These are phyloP conservation scores for Oryza officinalis DNA, from an alignment of 176 grass and related monocot species.

Conservation along the genomic window DNA sequence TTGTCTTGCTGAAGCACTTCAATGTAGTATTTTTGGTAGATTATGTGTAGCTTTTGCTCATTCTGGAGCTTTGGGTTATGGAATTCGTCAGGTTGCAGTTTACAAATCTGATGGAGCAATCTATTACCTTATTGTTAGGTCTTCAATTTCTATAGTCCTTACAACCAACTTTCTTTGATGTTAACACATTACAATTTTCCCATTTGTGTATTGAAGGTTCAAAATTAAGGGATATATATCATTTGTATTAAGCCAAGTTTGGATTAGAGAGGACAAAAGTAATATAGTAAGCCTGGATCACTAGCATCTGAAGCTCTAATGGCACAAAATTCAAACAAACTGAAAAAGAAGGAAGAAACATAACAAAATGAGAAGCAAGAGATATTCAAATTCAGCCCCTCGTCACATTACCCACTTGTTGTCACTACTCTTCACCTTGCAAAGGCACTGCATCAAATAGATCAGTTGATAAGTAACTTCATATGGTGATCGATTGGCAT, in stretches of 20 bases:
- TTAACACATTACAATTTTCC: neutral
- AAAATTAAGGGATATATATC: neutral
- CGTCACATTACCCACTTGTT: neutral
- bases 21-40: neutral
- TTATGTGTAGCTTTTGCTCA: neutral
- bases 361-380: neutral
- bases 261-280: neutral
- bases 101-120: neutral
- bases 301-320: neutral
- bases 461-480: neutral
- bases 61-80: neutral
- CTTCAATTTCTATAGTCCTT: constrained; percentile 23
- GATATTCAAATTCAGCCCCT: neutral
- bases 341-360: neutral
- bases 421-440: neutral
- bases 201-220: neutral
- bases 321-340: neutral
- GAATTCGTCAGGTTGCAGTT: neutral
- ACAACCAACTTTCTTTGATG: neutral
- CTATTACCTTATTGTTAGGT: neutral
- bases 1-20: neutral
- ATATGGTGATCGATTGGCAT: neutral
- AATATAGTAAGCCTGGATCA: neutral
- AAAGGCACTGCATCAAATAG: neutral
- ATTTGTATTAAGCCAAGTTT: neutral